These are phyloP conservation scores for Penicillium ucsense DNA, from an alignment of 495 filamentous ascomycete genomes.

Conservation along the genomic window DNA sequence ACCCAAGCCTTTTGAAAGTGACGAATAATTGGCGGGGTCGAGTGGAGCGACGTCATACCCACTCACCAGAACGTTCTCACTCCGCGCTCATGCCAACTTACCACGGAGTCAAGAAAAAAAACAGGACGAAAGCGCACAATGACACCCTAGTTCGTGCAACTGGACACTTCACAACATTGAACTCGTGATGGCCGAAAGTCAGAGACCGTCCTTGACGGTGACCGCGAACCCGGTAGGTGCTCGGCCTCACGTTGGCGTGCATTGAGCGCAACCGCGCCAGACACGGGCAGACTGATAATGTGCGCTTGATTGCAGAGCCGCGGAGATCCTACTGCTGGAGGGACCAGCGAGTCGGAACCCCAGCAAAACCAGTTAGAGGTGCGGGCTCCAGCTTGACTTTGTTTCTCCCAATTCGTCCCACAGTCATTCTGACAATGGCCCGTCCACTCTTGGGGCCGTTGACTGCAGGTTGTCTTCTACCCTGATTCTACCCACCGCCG, in stretches of 20 bases:
- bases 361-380: slow-evolving; percentile 44
- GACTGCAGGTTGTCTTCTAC: slow-evolving; percentile 62
- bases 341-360: slow-evolving; percentile 31
- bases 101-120: background rate
- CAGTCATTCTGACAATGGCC: background rate
- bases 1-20: no score
- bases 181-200: slow-evolving; percentile 11
- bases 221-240: slow-evolving; percentile 16
- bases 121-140: slow-evolving; percentile 5
- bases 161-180: background rate
- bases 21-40: background rate
- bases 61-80: slow-evolving; percentile 3
- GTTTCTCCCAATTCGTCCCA: background rate
- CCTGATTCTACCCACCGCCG: slow-evolving; percentile 62
- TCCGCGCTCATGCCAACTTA: slow-evolving; percentile 5
- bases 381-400: background rate
- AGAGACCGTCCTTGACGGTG: slow-evolving; percentile 7
- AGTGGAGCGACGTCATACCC: slow-evolving; percentile 24
- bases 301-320: slow-evolving; percentile 14
- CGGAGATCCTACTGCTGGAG: slow-evolving; percentile 8
- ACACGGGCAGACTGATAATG: slow-evolving; percentile 7
- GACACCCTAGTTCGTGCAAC: slow-evolving; percentile 2
- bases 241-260: background rate
- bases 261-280: background rate
- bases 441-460: background rate